Conservation (phyloP, 441 rosid genomes). For the Populus tomentosa region DNA sequence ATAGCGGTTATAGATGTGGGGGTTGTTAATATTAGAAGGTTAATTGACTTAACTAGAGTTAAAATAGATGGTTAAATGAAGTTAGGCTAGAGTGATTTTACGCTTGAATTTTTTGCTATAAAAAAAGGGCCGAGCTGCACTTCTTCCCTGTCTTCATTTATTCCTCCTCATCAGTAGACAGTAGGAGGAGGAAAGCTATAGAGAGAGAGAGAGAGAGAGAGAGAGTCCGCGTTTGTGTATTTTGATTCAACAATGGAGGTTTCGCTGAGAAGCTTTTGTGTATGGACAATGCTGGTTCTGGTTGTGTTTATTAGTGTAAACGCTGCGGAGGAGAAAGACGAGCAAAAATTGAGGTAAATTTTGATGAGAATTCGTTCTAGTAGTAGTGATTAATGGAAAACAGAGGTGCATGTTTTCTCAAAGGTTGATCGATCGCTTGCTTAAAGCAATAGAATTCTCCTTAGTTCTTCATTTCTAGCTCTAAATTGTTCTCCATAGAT, state of each 20-base stretch:
- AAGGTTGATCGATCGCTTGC: too few species aligned
- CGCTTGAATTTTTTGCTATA: too few species aligned
- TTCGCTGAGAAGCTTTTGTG: slow-evolving; percentile 17
- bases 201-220: neutral
- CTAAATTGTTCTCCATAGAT: too few species aligned
- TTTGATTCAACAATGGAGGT: slow-evolving; percentile 27
- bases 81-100: slow-evolving; percentile 12
- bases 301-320: slow-evolving; percentile 18
- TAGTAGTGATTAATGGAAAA: too few species aligned
- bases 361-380: too few species aligned
- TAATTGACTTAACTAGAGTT: slow-evolving; percentile 24
- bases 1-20: slow-evolving; percentile 26
- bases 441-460: too few species aligned
- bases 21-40: slow-evolving; percentile 10
- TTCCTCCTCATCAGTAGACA: neutral
- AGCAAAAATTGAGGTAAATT: slow-evolving; percentile 6
- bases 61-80: slow-evolving; percentile 6
- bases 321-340: slow-evolving; percentile 19
- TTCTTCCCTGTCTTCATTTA: neutral
- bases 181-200: neutral
- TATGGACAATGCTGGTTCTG: slow-evolving; percentile 16
- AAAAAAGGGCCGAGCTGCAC: too few species aligned
- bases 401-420: too few species aligned
- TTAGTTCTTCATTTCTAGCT: too few species aligned
- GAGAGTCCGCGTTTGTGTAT: neutral